Evolutionary conservation across 306 rosid genomes (phyloP).

Genomic region (Canavalia ensiformis): DNA sequence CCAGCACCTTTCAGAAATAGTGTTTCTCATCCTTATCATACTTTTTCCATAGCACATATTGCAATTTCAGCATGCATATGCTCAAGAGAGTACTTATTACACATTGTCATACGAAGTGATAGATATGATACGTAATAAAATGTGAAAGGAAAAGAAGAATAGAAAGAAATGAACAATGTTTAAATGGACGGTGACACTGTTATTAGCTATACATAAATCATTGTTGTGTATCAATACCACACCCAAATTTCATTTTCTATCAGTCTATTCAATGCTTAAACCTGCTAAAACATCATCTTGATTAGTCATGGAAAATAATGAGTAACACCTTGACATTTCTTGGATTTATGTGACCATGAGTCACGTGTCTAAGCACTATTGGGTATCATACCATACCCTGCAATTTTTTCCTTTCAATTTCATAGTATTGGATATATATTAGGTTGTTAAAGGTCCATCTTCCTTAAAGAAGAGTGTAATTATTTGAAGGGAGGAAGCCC

Average conservation of each 20-base stretch:
- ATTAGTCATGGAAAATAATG: constrained; percentile 51
- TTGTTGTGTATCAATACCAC: constrained; percentile 3
- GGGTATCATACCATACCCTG: not conserved
- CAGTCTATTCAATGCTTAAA: constrained; percentile 56
- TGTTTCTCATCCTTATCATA: constrained; percentile 45
- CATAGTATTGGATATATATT: constrained; percentile 16
- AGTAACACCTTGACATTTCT: constrained; percentile 41
- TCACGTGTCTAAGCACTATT: constrained; percentile 8
- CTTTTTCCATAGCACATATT: constrained; percentile 45
- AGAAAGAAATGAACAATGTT: too few relatives aligned
- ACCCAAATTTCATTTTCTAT: constrained; percentile 47
- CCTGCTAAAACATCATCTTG: constrained; percentile 41
- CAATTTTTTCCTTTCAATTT: constrained; percentile 14
- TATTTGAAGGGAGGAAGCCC: constrained; percentile 32
- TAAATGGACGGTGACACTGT: too few relatives aligned
- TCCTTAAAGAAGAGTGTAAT: constrained; percentile 40
- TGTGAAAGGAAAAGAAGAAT: too few relatives aligned
- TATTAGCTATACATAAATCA: too few relatives aligned
- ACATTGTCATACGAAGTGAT: constrained; percentile 31
- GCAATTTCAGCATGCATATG: constrained; percentile 41
- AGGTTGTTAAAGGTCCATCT: constrained; percentile 44
- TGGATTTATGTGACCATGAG: constrained; percentile 56
- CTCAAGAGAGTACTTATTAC: constrained; percentile 42
- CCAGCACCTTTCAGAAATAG: constrained; percentile 30
- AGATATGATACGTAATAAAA: too few relatives aligned